phyloP scores from a whole-genome alignment of 208 protist species.

The Novymonas esmeraldas region DNA sequence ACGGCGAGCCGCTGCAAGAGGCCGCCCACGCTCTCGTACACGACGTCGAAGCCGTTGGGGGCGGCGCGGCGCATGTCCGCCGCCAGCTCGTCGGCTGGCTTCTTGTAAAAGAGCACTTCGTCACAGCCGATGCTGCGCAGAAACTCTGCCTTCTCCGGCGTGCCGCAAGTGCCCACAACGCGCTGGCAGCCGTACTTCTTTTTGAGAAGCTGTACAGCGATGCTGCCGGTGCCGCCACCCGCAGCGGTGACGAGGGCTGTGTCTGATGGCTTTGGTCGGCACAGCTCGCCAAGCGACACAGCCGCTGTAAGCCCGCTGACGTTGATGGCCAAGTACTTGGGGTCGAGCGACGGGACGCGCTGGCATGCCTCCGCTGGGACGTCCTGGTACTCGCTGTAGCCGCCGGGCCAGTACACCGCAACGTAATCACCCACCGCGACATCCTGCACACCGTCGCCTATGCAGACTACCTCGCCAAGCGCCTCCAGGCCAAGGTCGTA shows the following conservation, averaged over 20 bases:
- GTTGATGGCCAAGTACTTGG: constrained; percentile 35
- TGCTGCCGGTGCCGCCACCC: constrained; percentile 58
- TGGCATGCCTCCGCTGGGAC: constrained; percentile 22
- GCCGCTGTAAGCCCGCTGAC: constrained; percentile 43
- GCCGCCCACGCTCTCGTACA: constrained; percentile 64
- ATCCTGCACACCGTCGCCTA: constrained; percentile 23
- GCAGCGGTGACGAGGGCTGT: constrained; percentile 60
- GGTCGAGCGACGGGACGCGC: constrained; percentile 22
- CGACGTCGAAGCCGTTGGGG: constrained; percentile 49
- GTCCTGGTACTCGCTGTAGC: constrained; percentile 45
- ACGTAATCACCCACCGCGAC: constrained; percentile 34
- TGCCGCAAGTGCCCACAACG: constrained; percentile 68
- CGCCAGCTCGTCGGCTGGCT: constrained; percentile 26
- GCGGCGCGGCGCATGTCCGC: constrained; percentile 29
- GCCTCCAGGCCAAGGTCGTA: constrained; percentile 38
- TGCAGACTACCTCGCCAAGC: constrained; percentile 32
- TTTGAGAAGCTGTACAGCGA: constrained; percentile 72
- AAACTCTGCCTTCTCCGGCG: constrained; percentile 49
- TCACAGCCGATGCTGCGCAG: constrained; percentile 53
- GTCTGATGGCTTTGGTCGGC: constrained; percentile 24
- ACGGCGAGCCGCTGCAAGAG: constrained; percentile 31
- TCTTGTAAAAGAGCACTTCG: constrained; percentile 54
- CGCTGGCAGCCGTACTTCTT: constrained; percentile 39
- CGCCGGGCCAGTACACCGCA: constrained; percentile 25
- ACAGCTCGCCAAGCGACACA: constrained; percentile 39